Conservation (phyloP, 2,329 filamentous ascomycete species). For the Pseudogymnoascus sp. region DNA sequence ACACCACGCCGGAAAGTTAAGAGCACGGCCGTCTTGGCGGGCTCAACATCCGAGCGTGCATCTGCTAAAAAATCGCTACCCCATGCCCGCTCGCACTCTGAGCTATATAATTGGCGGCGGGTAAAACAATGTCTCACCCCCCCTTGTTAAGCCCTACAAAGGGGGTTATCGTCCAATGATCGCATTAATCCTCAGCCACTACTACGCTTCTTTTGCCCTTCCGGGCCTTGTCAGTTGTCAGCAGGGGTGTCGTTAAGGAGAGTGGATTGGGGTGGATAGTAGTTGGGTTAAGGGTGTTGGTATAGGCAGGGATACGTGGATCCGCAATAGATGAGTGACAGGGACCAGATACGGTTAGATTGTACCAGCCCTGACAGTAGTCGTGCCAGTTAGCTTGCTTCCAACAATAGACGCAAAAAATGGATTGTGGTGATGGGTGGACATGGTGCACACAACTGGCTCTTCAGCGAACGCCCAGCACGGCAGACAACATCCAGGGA, state of each 20-base stretch:
- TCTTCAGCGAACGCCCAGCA: background rate
- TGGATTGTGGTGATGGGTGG: background rate
- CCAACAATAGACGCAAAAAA: background rate
- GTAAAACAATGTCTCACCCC: background rate
- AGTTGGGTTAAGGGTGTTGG: background rate
- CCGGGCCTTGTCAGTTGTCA: background rate
- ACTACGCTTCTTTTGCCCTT: background rate
- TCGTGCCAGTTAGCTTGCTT: background rate
- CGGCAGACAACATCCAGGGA: background rate
- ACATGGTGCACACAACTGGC: background rate
- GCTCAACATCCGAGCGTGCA: background rate
- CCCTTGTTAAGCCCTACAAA: background rate
- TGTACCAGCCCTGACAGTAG: background rate
- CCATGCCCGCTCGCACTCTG: background rate
- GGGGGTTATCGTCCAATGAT: background rate
- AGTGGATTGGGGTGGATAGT: background rate
- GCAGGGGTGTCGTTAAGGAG: background rate
- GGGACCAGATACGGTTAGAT: background rate
- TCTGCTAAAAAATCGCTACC: background rate
- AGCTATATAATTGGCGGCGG: background rate
- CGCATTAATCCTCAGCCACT: background rate
- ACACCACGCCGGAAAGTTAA: background rate
- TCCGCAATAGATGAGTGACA: background rate
- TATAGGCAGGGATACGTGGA: background rate
- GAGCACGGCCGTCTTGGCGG: background rate